phyloP scores from a whole-genome alignment of 495 filamentous ascomycete genomes.

The Neurospora sp. region DNA sequence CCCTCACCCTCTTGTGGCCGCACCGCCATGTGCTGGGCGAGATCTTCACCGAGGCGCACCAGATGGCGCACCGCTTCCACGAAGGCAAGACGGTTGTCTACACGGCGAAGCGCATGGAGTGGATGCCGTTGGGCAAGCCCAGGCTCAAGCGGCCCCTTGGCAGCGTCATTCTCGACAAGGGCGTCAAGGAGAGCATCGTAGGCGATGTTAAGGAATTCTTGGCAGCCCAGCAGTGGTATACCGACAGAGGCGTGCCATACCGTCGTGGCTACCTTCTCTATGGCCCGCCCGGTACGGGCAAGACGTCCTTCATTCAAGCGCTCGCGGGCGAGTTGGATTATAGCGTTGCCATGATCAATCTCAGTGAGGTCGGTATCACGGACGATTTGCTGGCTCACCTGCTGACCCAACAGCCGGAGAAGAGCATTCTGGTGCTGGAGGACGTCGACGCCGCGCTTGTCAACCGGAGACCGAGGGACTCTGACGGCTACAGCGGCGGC shows the following conservation, averaged over 20 bases:
- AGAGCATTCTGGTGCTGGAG: conserved; percentile 81
- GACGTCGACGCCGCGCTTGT: conserved; percentile 91
- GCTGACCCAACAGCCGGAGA: conserved; percentile 74
- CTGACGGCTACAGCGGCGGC: conserved; percentile 78
- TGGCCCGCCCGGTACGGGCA: conserved; percentile 88
- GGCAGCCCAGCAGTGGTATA: conserved; percentile 71
- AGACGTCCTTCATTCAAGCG: conserved; percentile 94
- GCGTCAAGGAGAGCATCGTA: conserved; percentile 78
- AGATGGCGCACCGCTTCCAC: conserved; percentile 59
- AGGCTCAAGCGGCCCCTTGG: conserved; percentile 77
- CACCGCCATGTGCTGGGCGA: conserved; percentile 78
- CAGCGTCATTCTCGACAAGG: conserved; percentile 78
- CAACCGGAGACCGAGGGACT: conserved; percentile 65
- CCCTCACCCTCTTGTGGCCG: conserved; percentile 80
- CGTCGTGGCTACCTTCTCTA: conserved; percentile 88
- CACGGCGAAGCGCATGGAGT: conserved; percentile 67
- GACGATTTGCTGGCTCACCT: conserved; percentile 87
- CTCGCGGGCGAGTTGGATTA: conserved; percentile 87
- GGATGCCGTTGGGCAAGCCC: conserved; percentile 80
- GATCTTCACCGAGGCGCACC: conserved; percentile 76
- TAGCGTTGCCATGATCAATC: conserved; percentile 85
- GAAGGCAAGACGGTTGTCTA: conserved; percentile 96
- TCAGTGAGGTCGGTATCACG: conserved; percentile 86
- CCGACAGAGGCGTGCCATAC: conserved; percentile 91
- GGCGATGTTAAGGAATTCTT: conserved; percentile 80